Conservation (phyloP, 768 basidiomycete genomes). For the Amanita jacksonii region DNA sequence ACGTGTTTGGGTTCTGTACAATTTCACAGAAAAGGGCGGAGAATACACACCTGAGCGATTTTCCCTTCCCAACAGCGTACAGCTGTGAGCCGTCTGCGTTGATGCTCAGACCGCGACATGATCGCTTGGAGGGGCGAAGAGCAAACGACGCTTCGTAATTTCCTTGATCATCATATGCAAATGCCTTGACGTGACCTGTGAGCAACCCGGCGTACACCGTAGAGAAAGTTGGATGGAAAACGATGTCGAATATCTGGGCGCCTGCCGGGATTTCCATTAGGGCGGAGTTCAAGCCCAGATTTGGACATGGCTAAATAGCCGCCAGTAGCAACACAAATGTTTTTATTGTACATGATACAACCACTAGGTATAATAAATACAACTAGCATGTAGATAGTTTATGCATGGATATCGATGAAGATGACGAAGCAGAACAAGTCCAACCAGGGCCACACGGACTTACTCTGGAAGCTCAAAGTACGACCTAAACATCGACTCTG, state of each 20-base stretch:
- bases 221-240: constrained; percentile 68
- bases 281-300: constrained; percentile 2
- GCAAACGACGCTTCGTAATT: constrained; percentile 47
- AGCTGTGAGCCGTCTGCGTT: constrained; percentile 59
- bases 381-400: background rate
- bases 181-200: constrained; percentile 78
- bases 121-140: constrained; percentile 69
- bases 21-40: background rate
- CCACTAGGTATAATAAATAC: constrained; percentile 6
- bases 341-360: constrained; percentile 2
- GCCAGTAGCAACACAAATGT: constrained; percentile 5
- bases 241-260: constrained; percentile 82
- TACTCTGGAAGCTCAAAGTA: constrained; percentile 69
- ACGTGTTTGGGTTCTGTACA: background rate
- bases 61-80: constrained; percentile 78
- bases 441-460: background rate
- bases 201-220: constrained; percentile 74
- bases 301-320: background rate
- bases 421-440: background rate
- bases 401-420: background rate
- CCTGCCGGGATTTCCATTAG: constrained; percentile 61
- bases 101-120: constrained; percentile 67
- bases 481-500: constrained; percentile 83
- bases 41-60: constrained; percentile 52
- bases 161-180: constrained; percentile 66